These are phyloP conservation scores for Musa balbisiana DNA, from an alignment of 202 grass and related monocot species.

Conservation along the genomic window DNA sequence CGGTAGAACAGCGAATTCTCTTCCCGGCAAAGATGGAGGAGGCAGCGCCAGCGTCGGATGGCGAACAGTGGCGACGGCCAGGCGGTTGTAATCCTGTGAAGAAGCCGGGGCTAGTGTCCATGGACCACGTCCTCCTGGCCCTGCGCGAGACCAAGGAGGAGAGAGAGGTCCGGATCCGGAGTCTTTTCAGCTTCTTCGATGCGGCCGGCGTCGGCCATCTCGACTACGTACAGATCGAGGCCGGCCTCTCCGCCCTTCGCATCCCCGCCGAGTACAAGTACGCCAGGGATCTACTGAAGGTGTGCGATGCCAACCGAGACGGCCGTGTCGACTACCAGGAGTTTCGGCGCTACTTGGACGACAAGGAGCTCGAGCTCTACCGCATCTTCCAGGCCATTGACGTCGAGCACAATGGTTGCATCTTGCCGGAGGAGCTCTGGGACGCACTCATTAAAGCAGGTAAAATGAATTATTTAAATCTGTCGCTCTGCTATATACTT, in stretches of 20 bases:
- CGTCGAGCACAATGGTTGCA: slow-evolving; percentile 82
- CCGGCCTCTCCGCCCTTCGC: slow-evolving; percentile 43
- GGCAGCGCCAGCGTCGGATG: neutral
- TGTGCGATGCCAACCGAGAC: slow-evolving; percentile 53
- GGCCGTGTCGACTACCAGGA: slow-evolving; percentile 73
- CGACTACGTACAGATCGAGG: slow-evolving; percentile 56
- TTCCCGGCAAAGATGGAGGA: neutral
- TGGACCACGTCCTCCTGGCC: slow-evolving; percentile 69
- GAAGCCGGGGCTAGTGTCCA: slow-evolving; percentile 42
- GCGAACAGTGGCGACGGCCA: neutral
- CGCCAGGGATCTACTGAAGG: slow-evolving; percentile 59
- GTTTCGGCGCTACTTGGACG: slow-evolving; percentile 67
- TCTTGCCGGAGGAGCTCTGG: slow-evolving; percentile 75
- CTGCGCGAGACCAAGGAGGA: slow-evolving; percentile 61
- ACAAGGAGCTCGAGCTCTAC: slow-evolving; percentile 84
- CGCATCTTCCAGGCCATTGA: slow-evolving; percentile 86
- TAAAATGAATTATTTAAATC: slow-evolving; percentile 22
- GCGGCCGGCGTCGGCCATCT: slow-evolving; percentile 42
- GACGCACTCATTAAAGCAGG: slow-evolving; percentile 80
- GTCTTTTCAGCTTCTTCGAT: slow-evolving; percentile 73
- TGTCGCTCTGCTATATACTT: neutral
- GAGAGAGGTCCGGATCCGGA: slow-evolving; percentile 59
- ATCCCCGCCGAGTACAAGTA: slow-evolving; percentile 50
- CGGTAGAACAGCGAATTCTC: neutral
- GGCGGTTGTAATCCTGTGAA: slow-evolving; percentile 36